Evolutionary conservation across 805 yeast genomes (phyloP).

Genomic region (Blastobotrys robertii): DNA sequence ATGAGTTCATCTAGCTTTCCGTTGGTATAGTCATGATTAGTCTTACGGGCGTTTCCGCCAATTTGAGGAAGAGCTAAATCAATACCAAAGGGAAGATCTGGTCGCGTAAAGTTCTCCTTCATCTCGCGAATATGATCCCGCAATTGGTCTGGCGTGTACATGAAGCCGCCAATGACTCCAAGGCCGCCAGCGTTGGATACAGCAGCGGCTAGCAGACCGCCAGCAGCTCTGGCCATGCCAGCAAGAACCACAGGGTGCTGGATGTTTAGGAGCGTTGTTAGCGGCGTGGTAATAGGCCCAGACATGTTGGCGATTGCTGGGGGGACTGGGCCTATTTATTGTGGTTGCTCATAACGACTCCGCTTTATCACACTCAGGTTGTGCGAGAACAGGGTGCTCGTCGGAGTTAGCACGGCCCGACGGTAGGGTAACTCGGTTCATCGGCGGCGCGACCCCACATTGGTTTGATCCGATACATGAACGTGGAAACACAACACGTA

Average conservation of each 20-base stretch:
- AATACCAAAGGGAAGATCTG: constrained; percentile 19
- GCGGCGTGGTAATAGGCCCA: constrained; percentile 18
- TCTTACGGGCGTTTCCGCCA: constrained; percentile 22
- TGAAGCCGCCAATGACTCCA: constrained; percentile 19
- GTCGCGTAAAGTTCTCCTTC: constrained; percentile 10
- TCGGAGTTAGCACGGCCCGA: no score
- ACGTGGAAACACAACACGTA: no score
- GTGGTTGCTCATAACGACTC: no score
- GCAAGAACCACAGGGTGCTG: constrained; percentile 20
- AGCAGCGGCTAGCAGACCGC: constrained; percentile 21
- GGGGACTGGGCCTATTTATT: no score
- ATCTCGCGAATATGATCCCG: constrained; percentile 10
- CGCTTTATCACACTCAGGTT: neutral
- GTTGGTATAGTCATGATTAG: constrained; percentile 19
- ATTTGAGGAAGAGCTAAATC: constrained; percentile 20
- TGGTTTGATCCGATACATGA: no score
- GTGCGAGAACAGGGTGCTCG: neutral
- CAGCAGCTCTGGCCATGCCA: constrained; percentile 23
- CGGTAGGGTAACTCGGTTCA: no score
- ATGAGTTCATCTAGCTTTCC: constrained; percentile 17
- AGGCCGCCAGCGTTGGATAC: constrained; percentile 23
- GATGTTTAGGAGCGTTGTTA: constrained; percentile 19
- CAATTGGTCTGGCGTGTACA: constrained; percentile 11
- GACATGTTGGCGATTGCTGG: no score
- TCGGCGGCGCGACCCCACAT: no score